Evolutionary conservation across 495 filamentous ascomycete genomes (phyloP), one percentile per base, ranked within the genome.

Genomic region (Letharia lupina): DNA sequence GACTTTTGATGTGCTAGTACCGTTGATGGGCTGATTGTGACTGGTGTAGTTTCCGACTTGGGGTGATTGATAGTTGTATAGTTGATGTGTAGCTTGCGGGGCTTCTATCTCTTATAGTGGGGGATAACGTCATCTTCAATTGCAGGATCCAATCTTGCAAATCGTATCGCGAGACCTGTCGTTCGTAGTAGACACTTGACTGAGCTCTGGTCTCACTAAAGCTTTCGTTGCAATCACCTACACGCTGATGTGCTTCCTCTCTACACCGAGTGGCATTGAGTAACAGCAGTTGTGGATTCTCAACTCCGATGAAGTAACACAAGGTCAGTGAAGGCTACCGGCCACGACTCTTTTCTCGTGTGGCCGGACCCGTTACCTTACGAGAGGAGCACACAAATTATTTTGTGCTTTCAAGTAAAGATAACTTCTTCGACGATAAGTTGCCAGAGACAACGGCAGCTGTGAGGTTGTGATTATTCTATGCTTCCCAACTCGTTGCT

Each of bases 1-100:
- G 87, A 82, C 75, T 68, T 37, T 54, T 31, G 56, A 41, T 63
- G 60, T 57, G 31, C 13, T 54, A 18, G 39, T 16, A 61, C 12
- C 35, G 13, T 4, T 44, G 45, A 44, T 42, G 20, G 52, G 20
- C 4, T 35, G 7, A 40, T 37, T 35, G 33, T 37, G 20, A n/a
- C 11, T 28, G 15, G n/a, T 56, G 28, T 52, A 28, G 33, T 20
- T 57, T 58, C 63, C 12, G n/a, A 31, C 18, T 44, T 64, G 35
- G 44, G 9, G 23, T 62, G 48, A 45, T 59, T 9, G n/a, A 37
- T 40, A 40, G 44, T 45, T 45, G 44, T 45, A 4, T 7, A 10
- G 45, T 48, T 8, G 6, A n/a, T 48, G 2, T 45, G 15, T 20
- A 20, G 44, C 44, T 28, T 28, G 23, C 23, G 23, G 23, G 23